A percentile compares a stretch with the other conserved stretches of the same genome.
Conservation (phyloP, 257 asterid species). For the Fraxinus excelsior region DNA sequence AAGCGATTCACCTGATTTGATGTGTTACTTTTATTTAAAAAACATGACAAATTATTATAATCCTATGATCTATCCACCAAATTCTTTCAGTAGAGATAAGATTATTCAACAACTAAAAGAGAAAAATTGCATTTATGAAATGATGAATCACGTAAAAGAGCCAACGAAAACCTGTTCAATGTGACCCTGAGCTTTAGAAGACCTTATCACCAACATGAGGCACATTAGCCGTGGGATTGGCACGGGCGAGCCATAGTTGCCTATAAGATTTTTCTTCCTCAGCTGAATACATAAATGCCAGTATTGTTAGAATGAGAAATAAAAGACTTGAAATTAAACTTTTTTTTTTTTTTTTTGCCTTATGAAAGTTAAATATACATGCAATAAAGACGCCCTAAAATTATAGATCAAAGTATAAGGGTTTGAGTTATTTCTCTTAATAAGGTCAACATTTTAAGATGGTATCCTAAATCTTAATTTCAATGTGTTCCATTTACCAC, state of each 20-base stretch:
- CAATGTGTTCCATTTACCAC: background rate
- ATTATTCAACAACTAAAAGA: background rate
- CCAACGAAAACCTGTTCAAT: background rate
- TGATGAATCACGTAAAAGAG: background rate
- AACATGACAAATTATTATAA: background rate
- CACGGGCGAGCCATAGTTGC: slow-evolving; percentile 1
- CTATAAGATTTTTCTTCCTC: background rate
- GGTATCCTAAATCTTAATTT: background rate
- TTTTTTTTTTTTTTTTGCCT: too few relatives aligned
- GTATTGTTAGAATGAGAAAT: background rate
- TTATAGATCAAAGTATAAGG: too few relatives aligned
- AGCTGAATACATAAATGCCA: background rate
- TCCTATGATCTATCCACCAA: background rate
- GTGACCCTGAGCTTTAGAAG: slow-evolving; percentile 5
- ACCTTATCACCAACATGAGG: slow-evolving; percentile 8
- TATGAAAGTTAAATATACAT: background rate
- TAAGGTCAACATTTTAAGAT: too few relatives aligned
- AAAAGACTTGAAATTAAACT: too few relatives aligned
- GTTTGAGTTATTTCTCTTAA: too few relatives aligned
- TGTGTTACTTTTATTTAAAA: background rate
- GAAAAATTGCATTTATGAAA: background rate
- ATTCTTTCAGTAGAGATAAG: background rate
- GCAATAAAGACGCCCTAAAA: background rate
- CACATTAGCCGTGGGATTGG: background rate
- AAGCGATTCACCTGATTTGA: too few relatives aligned